Conservation (phyloP, 768 basidiomycete genomes). For the Coprinopsis cinerea region DNA sequence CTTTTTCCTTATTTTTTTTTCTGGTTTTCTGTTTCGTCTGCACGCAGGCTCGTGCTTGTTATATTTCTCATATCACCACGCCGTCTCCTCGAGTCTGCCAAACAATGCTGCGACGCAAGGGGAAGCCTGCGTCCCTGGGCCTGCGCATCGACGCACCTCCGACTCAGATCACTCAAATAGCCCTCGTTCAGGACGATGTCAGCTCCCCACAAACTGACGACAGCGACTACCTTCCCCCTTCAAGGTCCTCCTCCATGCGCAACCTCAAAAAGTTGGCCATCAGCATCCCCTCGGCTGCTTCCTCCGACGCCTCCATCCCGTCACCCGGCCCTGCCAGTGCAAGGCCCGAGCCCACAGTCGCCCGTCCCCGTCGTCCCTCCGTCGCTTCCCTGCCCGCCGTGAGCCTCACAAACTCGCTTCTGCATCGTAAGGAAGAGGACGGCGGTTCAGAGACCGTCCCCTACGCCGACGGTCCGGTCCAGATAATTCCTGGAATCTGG, state of each 20-base stretch:
- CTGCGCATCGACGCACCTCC: conserved; percentile 60
- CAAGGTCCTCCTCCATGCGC: conserved; percentile 30
- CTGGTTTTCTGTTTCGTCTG: conserved; percentile 24
- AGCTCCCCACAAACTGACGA: conserved; percentile 46
- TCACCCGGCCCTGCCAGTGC: conserved; percentile 29
- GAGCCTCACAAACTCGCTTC: conserved; percentile 34
- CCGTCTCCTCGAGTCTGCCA: conserved; percentile 1
- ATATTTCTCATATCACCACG: neutral
- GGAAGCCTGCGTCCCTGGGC: conserved; percentile 50
- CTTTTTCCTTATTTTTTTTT: conserved; percentile 14
- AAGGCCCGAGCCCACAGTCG: conserved; percentile 26
- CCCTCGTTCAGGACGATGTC: conserved; percentile 30
- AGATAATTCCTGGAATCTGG: conserved; percentile 83
- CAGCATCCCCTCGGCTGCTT: conserved; percentile 54
- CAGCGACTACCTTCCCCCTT: conserved; percentile 36
- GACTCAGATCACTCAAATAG: conserved; percentile 40
- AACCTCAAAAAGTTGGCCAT: conserved; percentile 79
- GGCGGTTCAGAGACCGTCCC: conserved; percentile 51
- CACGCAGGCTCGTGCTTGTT: conserved; percentile 38
- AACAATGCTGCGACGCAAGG: conserved; percentile 40
- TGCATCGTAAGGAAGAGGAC: conserved; percentile 65
- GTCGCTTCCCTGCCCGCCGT: conserved; percentile 59
- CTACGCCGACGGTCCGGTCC: conserved; percentile 75
- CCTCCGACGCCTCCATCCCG: conserved; percentile 48
- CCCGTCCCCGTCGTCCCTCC: conserved; percentile 51